Conservation (phyloP, 495 filamentous ascomycete genomes). For the Hapsidospora chrysogenum region DNA sequence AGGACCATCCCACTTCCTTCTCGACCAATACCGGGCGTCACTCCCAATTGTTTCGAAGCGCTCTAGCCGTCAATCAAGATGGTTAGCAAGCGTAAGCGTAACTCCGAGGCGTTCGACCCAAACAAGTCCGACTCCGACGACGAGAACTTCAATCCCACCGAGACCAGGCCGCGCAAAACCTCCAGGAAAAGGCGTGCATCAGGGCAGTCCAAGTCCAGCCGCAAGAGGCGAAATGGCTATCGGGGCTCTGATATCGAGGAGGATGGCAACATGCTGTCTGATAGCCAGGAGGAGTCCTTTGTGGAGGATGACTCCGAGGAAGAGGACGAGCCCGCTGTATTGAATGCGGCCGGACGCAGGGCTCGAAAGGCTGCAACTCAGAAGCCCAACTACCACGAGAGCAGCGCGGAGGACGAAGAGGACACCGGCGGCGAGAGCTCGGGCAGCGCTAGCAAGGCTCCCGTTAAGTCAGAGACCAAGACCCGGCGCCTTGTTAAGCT, state of each 20-base stretch:
- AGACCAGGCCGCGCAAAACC: slow-evolving; percentile 25
- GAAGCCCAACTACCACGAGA: slow-evolving; percentile 28
- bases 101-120: slow-evolving; percentile 53
- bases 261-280: slow-evolving; percentile 41
- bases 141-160: slow-evolving; percentile 47
- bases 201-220: slow-evolving; percentile 14
- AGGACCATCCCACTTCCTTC: too few relatives aligned
- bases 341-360: slow-evolving; percentile 51
- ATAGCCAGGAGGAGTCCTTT: slow-evolving; percentile 43
- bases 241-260: slow-evolving; percentile 51
- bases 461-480: neutral
- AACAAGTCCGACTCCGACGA: slow-evolving; percentile 78
- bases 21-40: too few relatives aligned
- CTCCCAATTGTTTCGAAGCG: too few relatives aligned
- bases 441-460: neutral
- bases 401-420: slow-evolving; percentile 19
- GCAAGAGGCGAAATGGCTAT: slow-evolving; percentile 21
- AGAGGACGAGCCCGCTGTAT: slow-evolving; percentile 40
- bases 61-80: too few relatives aligned
- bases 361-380: slow-evolving; percentile 43
- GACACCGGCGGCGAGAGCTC: slow-evolving; percentile 12
- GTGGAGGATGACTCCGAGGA: slow-evolving; percentile 45
- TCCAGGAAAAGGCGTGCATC: slow-evolving; percentile 21
- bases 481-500: slow-evolving; percentile 13
- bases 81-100: slow-evolving; percentile 48